Percentiles rank a stretch among this genome's conserved stretches.
Evolutionary conservation across 495 filamentous ascomycete genomes (phyloP).

Genomic region (Xylaria castorea): DNA sequence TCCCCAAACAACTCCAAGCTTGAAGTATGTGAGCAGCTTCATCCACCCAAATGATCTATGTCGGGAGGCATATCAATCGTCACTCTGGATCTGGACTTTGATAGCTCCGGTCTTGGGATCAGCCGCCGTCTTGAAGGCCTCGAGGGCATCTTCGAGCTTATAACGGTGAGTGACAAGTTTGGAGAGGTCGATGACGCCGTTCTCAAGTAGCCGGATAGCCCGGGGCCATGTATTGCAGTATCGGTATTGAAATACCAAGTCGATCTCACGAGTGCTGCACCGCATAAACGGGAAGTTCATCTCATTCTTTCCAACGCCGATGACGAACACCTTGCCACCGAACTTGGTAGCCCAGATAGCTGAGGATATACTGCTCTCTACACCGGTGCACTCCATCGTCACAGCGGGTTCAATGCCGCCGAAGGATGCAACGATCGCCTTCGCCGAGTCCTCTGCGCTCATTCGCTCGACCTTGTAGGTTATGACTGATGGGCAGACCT

Average conservation of each 20-base stretch:
- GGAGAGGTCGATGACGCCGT: constrained; percentile 78
- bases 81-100: constrained; percentile 88
- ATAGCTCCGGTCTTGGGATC: constrained; percentile 92
- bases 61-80: constrained; percentile 34
- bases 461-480: constrained; percentile 78
- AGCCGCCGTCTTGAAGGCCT: constrained; percentile 86
- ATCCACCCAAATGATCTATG: neutral
- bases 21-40: neutral
- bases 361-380: constrained; percentile 84
- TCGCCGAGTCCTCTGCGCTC: constrained; percentile 73
- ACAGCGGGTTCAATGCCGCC: constrained; percentile 77
- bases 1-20: neutral
- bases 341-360: constrained; percentile 91
- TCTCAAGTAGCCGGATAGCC: constrained; percentile 85
- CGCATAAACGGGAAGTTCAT: constrained; percentile 95
- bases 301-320: constrained; percentile 92
- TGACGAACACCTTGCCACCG: constrained; percentile 91
- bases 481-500: constrained; percentile 71
- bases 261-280: constrained; percentile 86
- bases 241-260: constrained; percentile 94
- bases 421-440: constrained; percentile 67
- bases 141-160: constrained; percentile 80
- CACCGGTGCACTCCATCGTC: constrained; percentile 88
- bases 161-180: constrained; percentile 89
- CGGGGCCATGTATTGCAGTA: constrained; percentile 95